Percentiles rank a stretch among this genome's conserved stretches.
These are phyloP conservation scores for Pholiota molesta DNA, from an alignment of 768 basidiomycete species.

Conservation along the genomic window DNA sequence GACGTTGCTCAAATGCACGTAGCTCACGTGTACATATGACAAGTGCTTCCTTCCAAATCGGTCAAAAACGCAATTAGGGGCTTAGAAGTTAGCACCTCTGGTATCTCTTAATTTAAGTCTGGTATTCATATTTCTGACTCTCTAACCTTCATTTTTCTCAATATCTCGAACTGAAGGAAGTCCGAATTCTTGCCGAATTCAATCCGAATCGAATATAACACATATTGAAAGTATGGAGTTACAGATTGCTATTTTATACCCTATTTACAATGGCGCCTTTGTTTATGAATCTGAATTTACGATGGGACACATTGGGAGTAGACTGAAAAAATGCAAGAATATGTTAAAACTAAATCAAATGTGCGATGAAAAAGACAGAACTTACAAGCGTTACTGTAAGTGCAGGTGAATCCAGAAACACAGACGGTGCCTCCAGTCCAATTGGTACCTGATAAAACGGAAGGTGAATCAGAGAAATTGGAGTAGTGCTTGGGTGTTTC, in stretches of 20 bases:
- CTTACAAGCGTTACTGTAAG: constrained; percentile 42
- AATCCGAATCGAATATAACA: too few relatives aligned
- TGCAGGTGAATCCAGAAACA: constrained; percentile 39
- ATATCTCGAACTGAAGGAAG: too few relatives aligned
- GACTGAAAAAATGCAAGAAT: constrained; percentile 24
- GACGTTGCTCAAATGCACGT: not conserved
- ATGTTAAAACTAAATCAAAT: not conserved
- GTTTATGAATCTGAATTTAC: constrained; percentile 13
- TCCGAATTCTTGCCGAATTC: too few relatives aligned
- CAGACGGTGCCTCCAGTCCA: constrained; percentile 49
- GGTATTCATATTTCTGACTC: too few relatives aligned
- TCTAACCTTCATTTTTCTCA: too few relatives aligned
- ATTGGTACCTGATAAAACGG: constrained; percentile 23
- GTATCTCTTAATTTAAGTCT: too few relatives aligned
- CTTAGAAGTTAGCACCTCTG: too few relatives aligned
- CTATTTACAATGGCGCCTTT: not conserved
- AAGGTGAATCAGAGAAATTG: not conserved
- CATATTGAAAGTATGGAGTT: too few relatives aligned
- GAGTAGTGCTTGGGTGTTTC: not conserved
- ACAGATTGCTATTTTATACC: not conserved
- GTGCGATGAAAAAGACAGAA: constrained; percentile 1
- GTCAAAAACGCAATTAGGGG: too few relatives aligned
- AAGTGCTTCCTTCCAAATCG: not conserved
- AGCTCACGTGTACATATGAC: not conserved
- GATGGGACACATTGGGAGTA: constrained; percentile 49